These are phyloP conservation scores for Atkinsonella texensis DNA, from an alignment of 2,329 filamentous ascomycete genomes.

Conservation along the genomic window DNA sequence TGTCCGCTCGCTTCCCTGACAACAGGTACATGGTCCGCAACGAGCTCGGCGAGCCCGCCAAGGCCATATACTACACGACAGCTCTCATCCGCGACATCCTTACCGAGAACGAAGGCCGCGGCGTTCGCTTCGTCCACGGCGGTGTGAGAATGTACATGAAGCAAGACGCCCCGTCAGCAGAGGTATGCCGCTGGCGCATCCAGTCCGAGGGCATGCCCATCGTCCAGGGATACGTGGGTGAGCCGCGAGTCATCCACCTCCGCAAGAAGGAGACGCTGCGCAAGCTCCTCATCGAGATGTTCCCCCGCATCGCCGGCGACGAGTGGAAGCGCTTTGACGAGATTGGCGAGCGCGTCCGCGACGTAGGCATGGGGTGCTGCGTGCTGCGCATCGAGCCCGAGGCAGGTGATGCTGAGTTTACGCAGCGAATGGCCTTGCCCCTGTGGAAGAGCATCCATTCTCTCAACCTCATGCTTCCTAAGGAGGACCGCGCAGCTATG, in stretches of 20 bases:
- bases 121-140: constrained; percentile 90
- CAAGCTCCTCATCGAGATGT: constrained; percentile 87
- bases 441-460: constrained; percentile 89
- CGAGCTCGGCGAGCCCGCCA: constrained; percentile 72
- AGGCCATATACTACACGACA: constrained; percentile 95
- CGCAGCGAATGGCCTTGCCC: constrained; percentile 76
- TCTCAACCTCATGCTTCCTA: constrained; percentile 94
- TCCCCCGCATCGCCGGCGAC: constrained; percentile 70
- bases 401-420: constrained; percentile 44
- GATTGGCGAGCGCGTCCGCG: constrained; percentile 70
- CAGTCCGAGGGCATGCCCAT: constrained; percentile 91
- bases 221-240: constrained; percentile 78
- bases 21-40: constrained; percentile 96
- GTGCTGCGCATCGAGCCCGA: constrained; percentile 74
- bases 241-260: constrained; percentile 61
- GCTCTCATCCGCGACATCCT: constrained; percentile 76
- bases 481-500: constrained; percentile 92
- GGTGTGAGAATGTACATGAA: constrained; percentile 99
- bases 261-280: constrained; percentile 68
- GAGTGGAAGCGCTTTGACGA: constrained; percentile 70
- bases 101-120: constrained; percentile 73
- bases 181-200: constrained; percentile 87
- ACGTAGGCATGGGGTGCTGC: constrained; percentile 82
- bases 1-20: constrained; percentile 73
- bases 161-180: constrained; percentile 77